Base-by-base conservation (phyloP, 352 stramenopile species). In the Globisporangium cylindrosporum region DNA sequence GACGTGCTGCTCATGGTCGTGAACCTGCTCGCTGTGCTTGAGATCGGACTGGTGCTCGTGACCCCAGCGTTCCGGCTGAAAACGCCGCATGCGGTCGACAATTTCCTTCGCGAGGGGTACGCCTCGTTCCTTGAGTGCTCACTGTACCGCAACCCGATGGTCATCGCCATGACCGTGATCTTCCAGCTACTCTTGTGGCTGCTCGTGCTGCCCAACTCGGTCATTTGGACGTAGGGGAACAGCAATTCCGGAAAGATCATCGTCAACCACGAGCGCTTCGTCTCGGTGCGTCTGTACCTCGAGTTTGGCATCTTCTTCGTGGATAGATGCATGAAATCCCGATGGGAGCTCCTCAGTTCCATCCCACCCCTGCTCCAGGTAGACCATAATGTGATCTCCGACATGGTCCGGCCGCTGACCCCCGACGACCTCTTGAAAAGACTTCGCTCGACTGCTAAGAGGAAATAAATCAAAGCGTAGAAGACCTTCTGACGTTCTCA, bases 161-260 rank as follows among this genome's bases (percentile, higher is more conserved):
- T 82, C 0, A 66, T 77, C 20, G 32, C 78, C 4, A 63, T 86
- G 36, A 78, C 60, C 1, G 4, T 74, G 43, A 20, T 73, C 6
- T 72, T 64, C 1, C 73, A 74, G 20, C 46, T 79, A 29, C 58
- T 90, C 46, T 88, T 75, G 48, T 90, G 82, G 82, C 49, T 86
- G 7, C 66, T 91, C 59, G 64, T 84, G 14, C 67, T 88, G 6
- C 77, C 79, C 4, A 85, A 79, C 67, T 74, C 82, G 34, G 71
- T 81, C 32, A 78, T 87, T 32, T 86, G 77, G 68, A 75, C 72
- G 4, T 82, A 78, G 63, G 76, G 72, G 0, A 53, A 46, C 3
- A 64, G 59, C 18, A 70, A 64, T 27, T 41, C 10, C 36, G 36
- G 36, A 1, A 74, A 74, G 61, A 29, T 82, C 22, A 66, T 61